Evolutionary conservation across 495 filamentous ascomycete genomes (phyloP).

Genomic region (Penicillium atrosanguineum): DNA sequence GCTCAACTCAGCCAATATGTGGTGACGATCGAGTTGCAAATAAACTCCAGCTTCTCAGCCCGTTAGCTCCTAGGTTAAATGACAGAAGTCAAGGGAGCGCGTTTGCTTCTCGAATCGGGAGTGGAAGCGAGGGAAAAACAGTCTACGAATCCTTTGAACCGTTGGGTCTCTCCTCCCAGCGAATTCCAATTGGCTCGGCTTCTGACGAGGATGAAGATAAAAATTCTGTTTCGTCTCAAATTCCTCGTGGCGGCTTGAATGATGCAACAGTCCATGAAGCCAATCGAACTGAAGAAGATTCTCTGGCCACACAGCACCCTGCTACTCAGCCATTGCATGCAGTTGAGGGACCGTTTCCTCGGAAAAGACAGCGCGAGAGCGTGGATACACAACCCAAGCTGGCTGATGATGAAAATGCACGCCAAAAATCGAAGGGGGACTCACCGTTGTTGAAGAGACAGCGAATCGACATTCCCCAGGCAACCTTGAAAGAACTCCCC

Average conservation of each 20-base stretch:
- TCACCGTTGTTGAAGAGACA: conserved; percentile 16
- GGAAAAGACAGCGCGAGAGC: conserved; percentile 16
- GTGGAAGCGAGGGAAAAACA: background rate
- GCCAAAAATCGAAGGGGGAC: background rate
- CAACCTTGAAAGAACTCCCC: background rate
- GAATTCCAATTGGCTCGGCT: background rate
- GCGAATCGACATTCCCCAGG: conserved; percentile 2
- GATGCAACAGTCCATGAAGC: background rate
- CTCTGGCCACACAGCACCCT: background rate
- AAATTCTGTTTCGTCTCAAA: background rate
- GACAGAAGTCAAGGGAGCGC: background rate
- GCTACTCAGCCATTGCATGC: background rate
- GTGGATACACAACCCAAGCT: background rate
- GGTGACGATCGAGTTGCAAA: background rate
- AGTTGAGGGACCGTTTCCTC: background rate
- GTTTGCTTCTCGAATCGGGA: background rate
- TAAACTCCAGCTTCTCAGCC: background rate
- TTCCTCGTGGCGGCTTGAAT: background rate
- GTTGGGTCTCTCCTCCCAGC: background rate
- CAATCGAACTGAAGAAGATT: background rate
- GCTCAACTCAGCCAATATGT: background rate
- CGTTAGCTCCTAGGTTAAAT: background rate
- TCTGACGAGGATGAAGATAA: background rate
- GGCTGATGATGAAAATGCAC: background rate
- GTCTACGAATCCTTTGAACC: background rate